A percentile compares a stretch with the other conserved stretches of the same genome.
Evolutionary conservation across 768 basidiomycete genomes (phyloP).

Genomic region (Agaricus subrufescens): DNA sequence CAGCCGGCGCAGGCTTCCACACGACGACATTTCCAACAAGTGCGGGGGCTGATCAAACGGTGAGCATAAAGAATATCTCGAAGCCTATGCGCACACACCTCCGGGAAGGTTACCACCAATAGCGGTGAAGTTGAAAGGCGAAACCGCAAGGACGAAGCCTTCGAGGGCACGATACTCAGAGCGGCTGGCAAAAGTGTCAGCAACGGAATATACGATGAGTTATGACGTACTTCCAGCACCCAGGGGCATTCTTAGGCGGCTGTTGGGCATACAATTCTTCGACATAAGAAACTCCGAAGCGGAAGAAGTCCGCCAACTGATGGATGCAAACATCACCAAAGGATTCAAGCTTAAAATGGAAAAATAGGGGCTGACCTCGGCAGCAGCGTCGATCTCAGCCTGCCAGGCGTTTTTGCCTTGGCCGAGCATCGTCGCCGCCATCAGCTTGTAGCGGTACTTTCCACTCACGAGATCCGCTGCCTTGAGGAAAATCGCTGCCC

Average conservation of each 20-base stretch:
- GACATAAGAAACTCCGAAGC: constrained; percentile 95
- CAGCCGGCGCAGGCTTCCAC: constrained; percentile 97
- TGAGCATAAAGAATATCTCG: not conserved
- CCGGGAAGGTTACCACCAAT: constrained; percentile 94
- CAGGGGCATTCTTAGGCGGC: constrained; percentile 78
- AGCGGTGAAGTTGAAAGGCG: constrained; percentile 98
- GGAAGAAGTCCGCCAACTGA: constrained; percentile 87
- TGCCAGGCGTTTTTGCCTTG: constrained; percentile 99
- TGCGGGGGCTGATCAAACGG: constrained; percentile 59
- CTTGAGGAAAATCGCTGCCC: constrained; percentile 97
- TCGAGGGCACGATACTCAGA: constrained; percentile 96
- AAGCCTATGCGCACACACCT: constrained; percentile 30
- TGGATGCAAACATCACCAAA: constrained; percentile 4
- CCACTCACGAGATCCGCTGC: constrained; percentile 94
- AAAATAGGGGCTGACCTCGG: constrained; percentile 60
- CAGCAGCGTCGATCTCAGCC: constrained; percentile 98
- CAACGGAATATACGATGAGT: not conserved
- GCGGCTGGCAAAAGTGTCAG: constrained; percentile 48
- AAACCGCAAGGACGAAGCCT: constrained; percentile 96
- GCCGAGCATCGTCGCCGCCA: constrained; percentile 96
- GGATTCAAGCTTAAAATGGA: not conserved
- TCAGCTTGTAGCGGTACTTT: constrained; percentile 92
- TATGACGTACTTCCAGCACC: constrained; percentile 87
- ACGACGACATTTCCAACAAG: constrained; percentile 92
- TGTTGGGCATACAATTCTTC: constrained; percentile 93